phyloP scores from a whole-genome alignment of 176 grass and related monocot genomes.

The Oryza australiensis region DNA sequence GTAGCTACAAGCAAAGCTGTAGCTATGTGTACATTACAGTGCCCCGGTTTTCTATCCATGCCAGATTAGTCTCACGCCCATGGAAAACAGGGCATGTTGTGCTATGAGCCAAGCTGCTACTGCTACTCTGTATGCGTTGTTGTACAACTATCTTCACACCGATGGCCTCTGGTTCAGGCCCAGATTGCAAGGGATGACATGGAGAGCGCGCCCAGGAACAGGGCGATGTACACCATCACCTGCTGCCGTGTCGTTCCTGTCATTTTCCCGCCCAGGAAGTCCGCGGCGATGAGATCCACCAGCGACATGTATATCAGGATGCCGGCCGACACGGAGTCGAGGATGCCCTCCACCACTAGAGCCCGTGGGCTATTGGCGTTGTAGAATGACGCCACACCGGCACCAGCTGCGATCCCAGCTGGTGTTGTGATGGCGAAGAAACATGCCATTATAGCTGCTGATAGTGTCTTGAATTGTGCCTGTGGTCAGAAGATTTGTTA shows the following conservation, averaged over 20 bases:
- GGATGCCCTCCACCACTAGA: slow-evolving; percentile 72
- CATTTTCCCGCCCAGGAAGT: slow-evolving; percentile 70
- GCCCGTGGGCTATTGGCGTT: slow-evolving; percentile 70
- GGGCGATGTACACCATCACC: slow-evolving; percentile 47
- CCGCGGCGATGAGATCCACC: slow-evolving; percentile 85
- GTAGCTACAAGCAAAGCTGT: not conserved
- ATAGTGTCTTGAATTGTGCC: slow-evolving; percentile 70
- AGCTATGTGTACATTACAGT: not conserved
- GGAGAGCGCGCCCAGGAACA: slow-evolving; percentile 64
- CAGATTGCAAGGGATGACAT: slow-evolving; percentile 86
- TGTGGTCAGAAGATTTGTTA: slow-evolving; percentile 21
- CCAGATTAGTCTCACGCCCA: slow-evolving; percentile 27
- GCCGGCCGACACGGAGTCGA: slow-evolving; percentile 80
- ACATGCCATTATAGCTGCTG: slow-evolving; percentile 57
- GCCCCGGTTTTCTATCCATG: not conserved
- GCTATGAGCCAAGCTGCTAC: not conserved
- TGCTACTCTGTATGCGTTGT: not conserved
- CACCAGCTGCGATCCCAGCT: slow-evolving; percentile 57
- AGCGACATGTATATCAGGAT: slow-evolving; percentile 94
- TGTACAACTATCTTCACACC: slow-evolving; percentile 1
- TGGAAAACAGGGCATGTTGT: slow-evolving; percentile 35
- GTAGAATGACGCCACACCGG: slow-evolving; percentile 60
- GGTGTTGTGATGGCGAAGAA: slow-evolving; percentile 93
- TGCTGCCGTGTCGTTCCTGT: slow-evolving; percentile 43
- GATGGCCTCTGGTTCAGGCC: slow-evolving; percentile 47